Conservation (phyloP, 352 stramenopile genomes). For the Phytophthora vignae region DNA sequence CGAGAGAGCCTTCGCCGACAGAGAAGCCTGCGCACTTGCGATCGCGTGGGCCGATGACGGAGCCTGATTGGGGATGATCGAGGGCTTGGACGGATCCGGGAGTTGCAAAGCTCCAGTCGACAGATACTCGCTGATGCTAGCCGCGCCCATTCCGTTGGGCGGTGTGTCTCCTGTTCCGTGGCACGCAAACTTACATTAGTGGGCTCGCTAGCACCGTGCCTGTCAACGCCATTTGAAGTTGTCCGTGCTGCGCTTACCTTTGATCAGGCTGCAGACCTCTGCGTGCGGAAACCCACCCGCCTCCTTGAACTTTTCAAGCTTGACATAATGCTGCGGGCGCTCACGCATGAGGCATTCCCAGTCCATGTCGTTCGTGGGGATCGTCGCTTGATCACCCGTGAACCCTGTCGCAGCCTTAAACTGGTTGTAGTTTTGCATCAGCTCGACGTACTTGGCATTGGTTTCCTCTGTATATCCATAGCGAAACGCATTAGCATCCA, state of each 20-base stretch:
- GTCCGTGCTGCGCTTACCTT: constrained; percentile 17
- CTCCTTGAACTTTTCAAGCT: constrained; percentile 39
- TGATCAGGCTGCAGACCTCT: constrained; percentile 42
- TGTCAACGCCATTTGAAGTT: too few relatives aligned
- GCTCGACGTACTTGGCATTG: constrained; percentile 44
- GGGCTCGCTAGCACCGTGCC: too few relatives aligned
- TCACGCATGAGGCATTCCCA: constrained; percentile 44
- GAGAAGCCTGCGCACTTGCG: constrained; percentile 30
- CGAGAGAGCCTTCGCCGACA: constrained; percentile 38
- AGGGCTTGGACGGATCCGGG: constrained; percentile 1
- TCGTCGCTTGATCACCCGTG: constrained; percentile 11
- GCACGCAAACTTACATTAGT: background rate
- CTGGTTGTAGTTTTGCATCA: constrained; percentile 40
- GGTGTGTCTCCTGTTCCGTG: constrained; percentile 26
- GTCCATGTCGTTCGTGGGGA: constrained; percentile 31
- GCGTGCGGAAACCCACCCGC: constrained; percentile 35
- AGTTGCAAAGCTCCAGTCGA: constrained; percentile 22
- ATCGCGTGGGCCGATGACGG: constrained; percentile 29
- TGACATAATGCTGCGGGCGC: constrained; percentile 26
- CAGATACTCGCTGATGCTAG: constrained; percentile 32
- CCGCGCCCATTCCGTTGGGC: constrained; percentile 15
- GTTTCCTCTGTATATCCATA: constrained; percentile 31
- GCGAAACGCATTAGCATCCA: background rate
- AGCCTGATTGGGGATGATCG: constrained; percentile 3
- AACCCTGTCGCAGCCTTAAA: constrained; percentile 44